phyloP scores from a whole-genome alignment of 345 rosid species.

The Syzygium aromaticum region DNA sequence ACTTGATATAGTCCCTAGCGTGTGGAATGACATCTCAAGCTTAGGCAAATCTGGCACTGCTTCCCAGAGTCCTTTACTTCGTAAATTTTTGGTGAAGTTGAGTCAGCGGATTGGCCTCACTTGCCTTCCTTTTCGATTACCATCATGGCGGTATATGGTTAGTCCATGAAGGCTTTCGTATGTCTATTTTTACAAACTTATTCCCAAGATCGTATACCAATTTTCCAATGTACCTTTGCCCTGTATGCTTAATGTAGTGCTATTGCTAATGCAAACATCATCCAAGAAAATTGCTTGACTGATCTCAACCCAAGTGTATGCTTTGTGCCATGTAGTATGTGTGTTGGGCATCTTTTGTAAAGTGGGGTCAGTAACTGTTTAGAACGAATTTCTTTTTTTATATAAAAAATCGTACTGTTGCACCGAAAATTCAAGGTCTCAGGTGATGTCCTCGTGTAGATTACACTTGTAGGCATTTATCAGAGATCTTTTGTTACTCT shows the following conservation, averaged over 20 bases:
- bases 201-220: neutral
- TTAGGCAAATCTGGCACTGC: slow-evolving; percentile 58
- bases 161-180: slow-evolving; percentile 7
- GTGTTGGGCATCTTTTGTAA: neutral
- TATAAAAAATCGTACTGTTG: neutral
- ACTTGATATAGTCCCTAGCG: slow-evolving; percentile 46
- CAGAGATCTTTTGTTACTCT: neutral
- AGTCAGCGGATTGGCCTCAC: slow-evolving; percentile 82
- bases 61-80: slow-evolving; percentile 68
- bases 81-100: slow-evolving; percentile 75
- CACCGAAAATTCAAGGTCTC: neutral
- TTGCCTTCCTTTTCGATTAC: slow-evolving; percentile 78
- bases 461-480: neutral
- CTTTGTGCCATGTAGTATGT: neutral
- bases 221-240: neutral
- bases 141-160: slow-evolving; percentile 90
- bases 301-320: neutral
- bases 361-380: neutral
- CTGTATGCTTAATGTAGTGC: neutral
- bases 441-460: neutral
- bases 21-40: slow-evolving; percentile 53
- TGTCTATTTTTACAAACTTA: neutral
- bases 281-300: neutral
- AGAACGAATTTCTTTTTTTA: neutral
- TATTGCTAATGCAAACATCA: neutral